Evolutionary conservation across 768 basidiomycete species (phyloP).

Genomic region (Glaciozyma martinii): DNA sequence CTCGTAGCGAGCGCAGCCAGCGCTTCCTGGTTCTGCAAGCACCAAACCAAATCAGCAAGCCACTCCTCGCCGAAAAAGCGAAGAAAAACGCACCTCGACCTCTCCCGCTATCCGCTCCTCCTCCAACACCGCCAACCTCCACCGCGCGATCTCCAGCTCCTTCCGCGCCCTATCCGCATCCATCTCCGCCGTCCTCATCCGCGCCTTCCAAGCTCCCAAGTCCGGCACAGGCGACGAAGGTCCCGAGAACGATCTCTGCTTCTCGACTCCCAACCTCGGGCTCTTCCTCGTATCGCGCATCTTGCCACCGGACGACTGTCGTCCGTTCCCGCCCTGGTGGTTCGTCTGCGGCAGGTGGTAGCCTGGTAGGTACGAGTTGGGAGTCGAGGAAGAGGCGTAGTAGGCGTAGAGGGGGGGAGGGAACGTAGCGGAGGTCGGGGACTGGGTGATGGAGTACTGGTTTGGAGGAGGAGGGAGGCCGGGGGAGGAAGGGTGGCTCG

Average conservation of each 20-base stretch:
- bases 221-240: not conserved
- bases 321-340: too few relatives aligned
- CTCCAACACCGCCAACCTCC: slow-evolving; percentile 20
- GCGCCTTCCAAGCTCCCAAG: not conserved
- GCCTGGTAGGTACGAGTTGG: not conserved
- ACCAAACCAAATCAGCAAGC: not conserved
- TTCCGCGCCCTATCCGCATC: slow-evolving; percentile 17
- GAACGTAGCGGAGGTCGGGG: slow-evolving; percentile 13
- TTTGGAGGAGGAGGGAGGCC: not conserved
- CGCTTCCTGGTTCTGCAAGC: slow-evolving; percentile 21
- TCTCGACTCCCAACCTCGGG: not conserved
- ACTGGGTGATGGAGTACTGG: not conserved
- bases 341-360: not conserved
- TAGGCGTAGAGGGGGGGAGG: not conserved
- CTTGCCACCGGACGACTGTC: not conserved
- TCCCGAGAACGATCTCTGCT: not conserved
- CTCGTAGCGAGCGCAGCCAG: slow-evolving; percentile 22
- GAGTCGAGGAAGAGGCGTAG: not conserved
- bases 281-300: not conserved
- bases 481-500: not conserved
- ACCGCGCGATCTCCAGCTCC: slow-evolving; percentile 29
- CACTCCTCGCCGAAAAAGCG: not conserved
- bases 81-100: slow-evolving; percentile 11
- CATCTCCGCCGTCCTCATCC: slow-evolving; percentile 12
- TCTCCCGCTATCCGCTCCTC: slow-evolving; percentile 15